These are phyloP conservation scores for Wickerhamiella sergipiensis DNA, from an alignment of 805 yeast genomes.

Conservation along the genomic window DNA sequence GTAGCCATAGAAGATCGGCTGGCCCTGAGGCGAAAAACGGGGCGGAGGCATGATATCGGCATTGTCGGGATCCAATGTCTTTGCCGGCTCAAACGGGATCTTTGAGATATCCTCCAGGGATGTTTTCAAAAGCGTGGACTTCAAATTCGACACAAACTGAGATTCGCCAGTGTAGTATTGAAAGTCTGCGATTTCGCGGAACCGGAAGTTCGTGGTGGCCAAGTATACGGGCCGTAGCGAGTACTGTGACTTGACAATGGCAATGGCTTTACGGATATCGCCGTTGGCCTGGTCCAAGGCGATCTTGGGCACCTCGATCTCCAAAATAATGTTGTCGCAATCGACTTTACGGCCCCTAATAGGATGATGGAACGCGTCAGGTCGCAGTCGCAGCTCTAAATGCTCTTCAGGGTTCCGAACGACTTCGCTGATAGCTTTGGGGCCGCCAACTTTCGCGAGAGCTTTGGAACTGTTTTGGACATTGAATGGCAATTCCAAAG, in stretches of 20 bases:
- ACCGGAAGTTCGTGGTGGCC: slow-evolving; percentile 54
- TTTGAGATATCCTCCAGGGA: slow-evolving; percentile 30
- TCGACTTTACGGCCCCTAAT: slow-evolving; percentile 24
- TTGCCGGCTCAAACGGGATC: slow-evolving; percentile 22
- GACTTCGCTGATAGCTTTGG: slow-evolving; percentile 25
- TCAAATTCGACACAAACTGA: slow-evolving; percentile 31
- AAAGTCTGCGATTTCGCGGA: slow-evolving; percentile 80
- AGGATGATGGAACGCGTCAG: slow-evolving; percentile 35
- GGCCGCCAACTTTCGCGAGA: slow-evolving; percentile 37
- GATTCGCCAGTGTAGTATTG: slow-evolving; percentile 56
- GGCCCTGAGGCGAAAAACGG: slow-evolving; percentile 55
- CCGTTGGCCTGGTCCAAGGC: slow-evolving; percentile 19
- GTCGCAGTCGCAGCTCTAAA: slow-evolving; percentile 26
- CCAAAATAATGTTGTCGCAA: slow-evolving; percentile 22
- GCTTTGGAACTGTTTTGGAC: slow-evolving; percentile 38
- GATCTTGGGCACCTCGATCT: slow-evolving; percentile 22
- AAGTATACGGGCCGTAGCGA: slow-evolving; percentile 50
- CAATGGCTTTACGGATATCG: slow-evolving; percentile 46
- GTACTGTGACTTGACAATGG: slow-evolving; percentile 40
- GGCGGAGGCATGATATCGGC: slow-evolving; percentile 78
- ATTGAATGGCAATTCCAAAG: slow-evolving; percentile 66
- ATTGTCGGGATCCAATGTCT: slow-evolving; percentile 23
- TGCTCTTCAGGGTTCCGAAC: slow-evolving; percentile 23
- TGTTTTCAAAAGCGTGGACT: slow-evolving; percentile 30
- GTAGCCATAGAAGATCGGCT: slow-evolving; percentile 68